Evolutionary conservation across 257 asterid genomes (phyloP), one percentile per base, ranked within the genome.

Genomic region (Ocimum tenuiflorum): DNA sequence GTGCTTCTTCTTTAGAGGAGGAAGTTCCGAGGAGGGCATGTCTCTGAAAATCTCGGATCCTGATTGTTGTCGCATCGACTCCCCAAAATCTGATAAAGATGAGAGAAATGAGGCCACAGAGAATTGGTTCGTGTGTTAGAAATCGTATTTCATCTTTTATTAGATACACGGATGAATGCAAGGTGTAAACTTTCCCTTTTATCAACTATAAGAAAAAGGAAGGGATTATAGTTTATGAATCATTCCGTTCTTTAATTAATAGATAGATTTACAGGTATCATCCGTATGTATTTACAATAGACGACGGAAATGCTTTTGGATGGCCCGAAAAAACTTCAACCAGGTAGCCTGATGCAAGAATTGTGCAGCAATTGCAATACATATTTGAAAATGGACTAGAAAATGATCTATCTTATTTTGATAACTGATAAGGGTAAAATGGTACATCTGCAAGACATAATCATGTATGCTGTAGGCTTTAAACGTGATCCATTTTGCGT

Each of bases 1-100:
- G 27, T 73, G 88, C 74, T 86, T 85, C 77, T 86, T 84, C 47
- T 68, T 78, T 1, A 76, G 57, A 31, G 73, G 75, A 15, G 84
- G 77, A 54, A 60, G 63, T 8, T 80, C 81, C 0, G 83, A 7
- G 7, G 79, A 55, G 52, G 80, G 38, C n/a, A 57, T 42, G 58
- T 78, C 87, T 65, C 72, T 85, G 23, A 36, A 68, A 60, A 67
- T 74, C 18, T 80, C 91, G 8, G 83, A 55, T 60, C 72, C 72
- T 7, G 85, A 67, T 60, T 79, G 81, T 52, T 78, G 78, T 46
- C 75, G 59, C 68, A 53, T 46, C 9, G 84, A 75, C 22, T 80
- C 85, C 11, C 80, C 86, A 69, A 73, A 82, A 70, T 85, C 96
- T 89, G 80, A n/a, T 12, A 11, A 9, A 17, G 6, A 4, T 13